Evolutionary conservation across 768 basidiomycete species (phyloP).

Genomic region (Boletus rufocinnamomeus): DNA sequence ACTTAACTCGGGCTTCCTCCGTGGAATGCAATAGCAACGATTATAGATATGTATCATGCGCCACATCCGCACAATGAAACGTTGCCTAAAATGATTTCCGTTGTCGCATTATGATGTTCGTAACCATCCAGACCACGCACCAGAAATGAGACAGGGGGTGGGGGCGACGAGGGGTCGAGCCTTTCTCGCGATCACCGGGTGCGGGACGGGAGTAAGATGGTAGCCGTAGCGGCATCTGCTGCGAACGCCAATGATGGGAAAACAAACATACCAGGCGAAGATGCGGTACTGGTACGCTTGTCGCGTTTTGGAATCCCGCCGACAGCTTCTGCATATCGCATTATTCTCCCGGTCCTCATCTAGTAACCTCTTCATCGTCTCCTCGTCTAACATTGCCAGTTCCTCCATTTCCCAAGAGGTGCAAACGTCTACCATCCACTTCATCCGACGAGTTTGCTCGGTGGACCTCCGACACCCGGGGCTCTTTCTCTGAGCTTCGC

Average conservation of each 20-base stretch:
- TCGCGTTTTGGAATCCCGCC: constrained; percentile 30
- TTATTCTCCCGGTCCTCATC: constrained; percentile 85
- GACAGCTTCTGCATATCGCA: constrained; percentile 44
- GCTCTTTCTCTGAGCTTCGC: constrained; percentile 72
- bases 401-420: constrained; percentile 85
- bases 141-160: background rate
- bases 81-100: background rate
- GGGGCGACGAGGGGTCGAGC: background rate
- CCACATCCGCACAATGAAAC: background rate
- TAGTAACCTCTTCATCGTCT: constrained; percentile 62
- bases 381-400: constrained; percentile 68
- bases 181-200: constrained; percentile 28
- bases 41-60: background rate
- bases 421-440: constrained; percentile 88
- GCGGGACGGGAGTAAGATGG: constrained; percentile 34
- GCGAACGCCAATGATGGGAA: constrained; percentile 41
- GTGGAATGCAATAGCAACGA: background rate
- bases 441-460: constrained; percentile 84
- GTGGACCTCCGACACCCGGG: constrained; percentile 76
- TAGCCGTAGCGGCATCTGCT: constrained; percentile 44
- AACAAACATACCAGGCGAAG: constrained; percentile 20
- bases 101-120: background rate
- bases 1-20: background rate
- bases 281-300: constrained; percentile 5
- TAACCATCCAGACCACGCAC: constrained; percentile 9